Conservation (phyloP, 331 rosid species). For the Saraca asoca region DNA sequence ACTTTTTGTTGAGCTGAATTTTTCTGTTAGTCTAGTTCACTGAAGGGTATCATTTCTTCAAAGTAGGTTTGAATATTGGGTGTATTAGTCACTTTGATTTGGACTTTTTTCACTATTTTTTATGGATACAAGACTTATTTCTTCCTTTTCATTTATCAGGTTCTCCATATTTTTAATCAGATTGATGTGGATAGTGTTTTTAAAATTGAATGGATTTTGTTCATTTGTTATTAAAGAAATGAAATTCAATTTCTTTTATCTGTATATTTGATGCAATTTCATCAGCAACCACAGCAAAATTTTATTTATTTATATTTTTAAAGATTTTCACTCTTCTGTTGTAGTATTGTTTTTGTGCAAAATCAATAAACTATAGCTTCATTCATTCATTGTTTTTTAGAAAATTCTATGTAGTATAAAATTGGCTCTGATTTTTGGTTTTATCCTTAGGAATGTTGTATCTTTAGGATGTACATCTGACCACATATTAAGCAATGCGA, state of each 20-base stretch:
- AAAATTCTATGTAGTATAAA: neutral
- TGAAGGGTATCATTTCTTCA: neutral
- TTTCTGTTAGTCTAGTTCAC: slow-evolving; percentile 1
- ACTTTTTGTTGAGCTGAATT: neutral
- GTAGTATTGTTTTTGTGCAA: neutral
- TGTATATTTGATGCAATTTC: neutral
- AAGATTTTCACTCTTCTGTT: neutral
- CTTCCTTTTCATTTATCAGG: neutral
- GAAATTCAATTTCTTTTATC: neutral
- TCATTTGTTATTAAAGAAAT: slow-evolving; percentile 1
- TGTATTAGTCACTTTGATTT: neutral
- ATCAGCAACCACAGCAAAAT: neutral
- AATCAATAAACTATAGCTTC: neutral
- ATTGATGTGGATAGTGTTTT: neutral
- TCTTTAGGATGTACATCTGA: slow-evolving; percentile 41
- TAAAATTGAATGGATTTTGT: neutral
- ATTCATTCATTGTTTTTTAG: neutral
- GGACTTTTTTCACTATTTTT: neutral
- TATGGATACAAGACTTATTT: neutral
- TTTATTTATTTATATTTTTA: neutral
- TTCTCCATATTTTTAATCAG: neutral
- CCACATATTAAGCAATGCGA: slow-evolving; percentile 41
- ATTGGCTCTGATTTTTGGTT: slow-evolving; percentile 17
- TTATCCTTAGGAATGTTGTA: slow-evolving; percentile 53
- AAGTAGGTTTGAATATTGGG: neutral